Evolutionary conservation across 2,329 filamentous ascomycete genomes (phyloP), one percentile per base, ranked within the genome.

Genomic region (Paecilomyces dactylethromorphus): DNA sequence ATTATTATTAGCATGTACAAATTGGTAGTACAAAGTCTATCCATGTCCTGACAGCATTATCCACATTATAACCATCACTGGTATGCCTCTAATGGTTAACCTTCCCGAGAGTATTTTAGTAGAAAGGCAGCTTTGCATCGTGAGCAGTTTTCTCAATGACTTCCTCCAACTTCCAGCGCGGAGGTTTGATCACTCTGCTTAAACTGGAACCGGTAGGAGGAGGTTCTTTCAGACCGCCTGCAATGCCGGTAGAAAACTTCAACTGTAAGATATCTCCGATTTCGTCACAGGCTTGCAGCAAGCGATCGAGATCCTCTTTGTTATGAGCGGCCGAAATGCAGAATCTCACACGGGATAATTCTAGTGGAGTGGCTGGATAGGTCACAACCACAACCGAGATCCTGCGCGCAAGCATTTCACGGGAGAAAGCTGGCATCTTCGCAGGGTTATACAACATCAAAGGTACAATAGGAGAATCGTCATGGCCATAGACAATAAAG

Each of bases 301-400:
- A 78, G 54, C 92, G 86, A 73, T 97, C 93, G 68, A 97, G 83
- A 74, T 97, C 93, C 52, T 97, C 92, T 80, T 97, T 97, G 77
- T 93, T 97, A 81, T 97, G 93, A 0, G 93, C 91, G 1, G 93
- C 87, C 3, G 91, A 96, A 53, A 97, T 85, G 72, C 93, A 97
- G 83, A 97, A 95, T 32, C 93, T 88, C 49, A 90, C 93, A 62
- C 93, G 88, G 18, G 92, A 96, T 63, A 90, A 92, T 68, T 96
- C 94, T 32, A 97, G 84, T 0, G 93, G 92, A 1, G 92, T 97
- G 13, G 92, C 93, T 6, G 93, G 93, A 72, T 97, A 97, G 52
- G 92, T 93, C 59, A 97, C 93, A 31, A 97, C 90, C 21, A 97
- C 93, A 55, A 97, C 90, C 0, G 92, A 92, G 66, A 97, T 96